Conservation (phyloP, 129 eudicot genomes). For the Tagetes erecta region DNA sequence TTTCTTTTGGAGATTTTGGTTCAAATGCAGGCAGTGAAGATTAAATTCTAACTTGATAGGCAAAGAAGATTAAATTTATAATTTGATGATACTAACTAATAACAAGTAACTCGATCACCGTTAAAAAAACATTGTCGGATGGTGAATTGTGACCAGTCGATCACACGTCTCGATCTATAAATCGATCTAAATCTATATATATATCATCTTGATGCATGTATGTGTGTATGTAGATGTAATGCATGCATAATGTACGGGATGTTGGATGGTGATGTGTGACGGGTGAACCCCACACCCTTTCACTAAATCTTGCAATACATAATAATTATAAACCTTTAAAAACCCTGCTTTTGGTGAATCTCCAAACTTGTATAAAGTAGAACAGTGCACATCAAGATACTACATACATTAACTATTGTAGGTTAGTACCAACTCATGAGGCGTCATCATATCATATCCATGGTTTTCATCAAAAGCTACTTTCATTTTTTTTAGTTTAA, state of each 20-base stretch:
- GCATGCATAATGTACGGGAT: slow-evolving; percentile 30
- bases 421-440: slow-evolving; percentile 34
- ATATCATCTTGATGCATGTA: slow-evolving; percentile 19
- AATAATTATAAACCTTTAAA: slow-evolving; percentile 31
- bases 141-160: no score
- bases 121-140: no score
- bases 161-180: background rate
- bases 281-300: slow-evolving; percentile 32
- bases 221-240: slow-evolving; percentile 26
- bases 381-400: slow-evolving; percentile 41
- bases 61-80: no score
- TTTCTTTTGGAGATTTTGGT: no score
- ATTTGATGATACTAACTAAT: no score
- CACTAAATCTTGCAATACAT: slow-evolving; percentile 39
- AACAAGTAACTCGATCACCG: no score
- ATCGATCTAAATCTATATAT: background rate
- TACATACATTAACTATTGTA: slow-evolving; percentile 30
- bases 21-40: no score
- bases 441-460: background rate
- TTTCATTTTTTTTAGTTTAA: slow-evolving; percentile 8
- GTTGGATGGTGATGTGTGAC: slow-evolving; percentile 37
- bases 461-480: slow-evolving; percentile 31
- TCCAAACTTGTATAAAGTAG: slow-evolving; percentile 35
- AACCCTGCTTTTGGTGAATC: slow-evolving; percentile 31
- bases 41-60: no score